Evolutionary conservation across 495 filamentous ascomycete species (phyloP), one percentile per base, ranked within the genome.

Genomic region (Polyplosphaeria fusca): DNA sequence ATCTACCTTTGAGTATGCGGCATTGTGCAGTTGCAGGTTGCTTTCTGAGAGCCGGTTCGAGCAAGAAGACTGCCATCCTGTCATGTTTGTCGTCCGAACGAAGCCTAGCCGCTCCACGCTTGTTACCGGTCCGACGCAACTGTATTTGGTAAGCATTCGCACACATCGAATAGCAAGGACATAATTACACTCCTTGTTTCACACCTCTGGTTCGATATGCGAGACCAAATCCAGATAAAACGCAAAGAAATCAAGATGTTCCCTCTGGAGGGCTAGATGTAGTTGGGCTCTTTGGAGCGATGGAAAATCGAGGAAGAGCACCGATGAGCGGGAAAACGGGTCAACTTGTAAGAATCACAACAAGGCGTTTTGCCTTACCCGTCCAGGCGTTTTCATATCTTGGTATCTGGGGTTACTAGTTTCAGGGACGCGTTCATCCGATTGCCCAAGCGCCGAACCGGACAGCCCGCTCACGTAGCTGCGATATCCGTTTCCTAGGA

Each of bases 1-100:
- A 27, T 38, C 55, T 59, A 54, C 57, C 48, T 60, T 53, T 4
- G 41, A 43, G 26, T 14, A 54, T 32, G 49, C 37, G 18, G 57
- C 47, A 25, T 52, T 48, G 19, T 60, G 57, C 32, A 54, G 43
- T 24, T 38, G 28, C 25, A 60, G 23, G 32, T 60, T 60, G 11
- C 47, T 49, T 41, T 53, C 57, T 25, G 57, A 60, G 11, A 60
- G 19, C 19, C 16, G 39, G 9, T 11, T 13, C 7, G n/a, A n/a
- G n/a, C n/a, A n/a, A n/a, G n/a, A n/a, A n/a, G n/a, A n/a, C n/a
- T n/a, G n/a, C n/a, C n/a, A n/a, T n/a, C n/a, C n/a, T n/a, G n/a
- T n/a, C n/a, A n/a, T n/a, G n/a, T n/a, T n/a, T n/a, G n/a, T n/a
- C n/a, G n/a, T n/a, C n/a, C n/a, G n/a, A n/a, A n/a, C n/a, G n/a